Percentiles rank a stretch among this genome's conserved stretches.
Conservation (phyloP, 1,284 basidiomycete species). For the Malassezia sp. region DNA sequence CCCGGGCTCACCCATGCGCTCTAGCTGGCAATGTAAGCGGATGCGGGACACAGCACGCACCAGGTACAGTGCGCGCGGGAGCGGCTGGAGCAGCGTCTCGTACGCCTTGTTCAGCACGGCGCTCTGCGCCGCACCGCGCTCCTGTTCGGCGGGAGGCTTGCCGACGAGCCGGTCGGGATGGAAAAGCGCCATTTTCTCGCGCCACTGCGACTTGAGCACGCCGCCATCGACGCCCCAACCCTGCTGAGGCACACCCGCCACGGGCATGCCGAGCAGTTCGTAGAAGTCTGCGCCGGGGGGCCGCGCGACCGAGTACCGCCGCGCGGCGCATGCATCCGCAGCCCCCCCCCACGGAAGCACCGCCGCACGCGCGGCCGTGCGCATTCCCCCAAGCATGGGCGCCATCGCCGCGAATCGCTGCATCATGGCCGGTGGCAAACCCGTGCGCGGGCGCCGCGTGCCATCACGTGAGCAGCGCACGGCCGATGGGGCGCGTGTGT, state of each 20-base stretch:
- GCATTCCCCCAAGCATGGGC: too few species aligned
- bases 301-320: too few species aligned
- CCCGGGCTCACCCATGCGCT: slow-evolving; percentile 17
- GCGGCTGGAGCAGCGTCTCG: slow-evolving; percentile 36
- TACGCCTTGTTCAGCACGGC: slow-evolving; percentile 42
- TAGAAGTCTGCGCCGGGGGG: slow-evolving; percentile 27
- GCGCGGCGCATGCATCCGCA: too few species aligned
- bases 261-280: slow-evolving; percentile 30
- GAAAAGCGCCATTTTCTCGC: slow-evolving; percentile 31
- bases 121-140: slow-evolving; percentile 36
- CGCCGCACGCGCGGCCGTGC: too few species aligned
- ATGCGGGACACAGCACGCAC: slow-evolving; percentile 5
- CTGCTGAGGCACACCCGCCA: slow-evolving; percentile 16
- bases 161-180: slow-evolving; percentile 40
- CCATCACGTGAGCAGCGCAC: too few species aligned
- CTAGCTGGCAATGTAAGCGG: slow-evolving; percentile 17
- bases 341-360: too few species aligned
- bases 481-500: too few species aligned
- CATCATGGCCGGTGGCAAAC: background rate
- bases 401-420: too few species aligned
- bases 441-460: too few species aligned
- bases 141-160: slow-evolving; percentile 30
- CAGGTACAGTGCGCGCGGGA: slow-evolving; percentile 32
- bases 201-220: slow-evolving; percentile 34
- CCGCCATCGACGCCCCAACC: slow-evolving; percentile 31